Evolutionary conservation across 495 filamentous ascomycete genomes (phyloP).

Genomic region (Neurospora sp.): DNA sequence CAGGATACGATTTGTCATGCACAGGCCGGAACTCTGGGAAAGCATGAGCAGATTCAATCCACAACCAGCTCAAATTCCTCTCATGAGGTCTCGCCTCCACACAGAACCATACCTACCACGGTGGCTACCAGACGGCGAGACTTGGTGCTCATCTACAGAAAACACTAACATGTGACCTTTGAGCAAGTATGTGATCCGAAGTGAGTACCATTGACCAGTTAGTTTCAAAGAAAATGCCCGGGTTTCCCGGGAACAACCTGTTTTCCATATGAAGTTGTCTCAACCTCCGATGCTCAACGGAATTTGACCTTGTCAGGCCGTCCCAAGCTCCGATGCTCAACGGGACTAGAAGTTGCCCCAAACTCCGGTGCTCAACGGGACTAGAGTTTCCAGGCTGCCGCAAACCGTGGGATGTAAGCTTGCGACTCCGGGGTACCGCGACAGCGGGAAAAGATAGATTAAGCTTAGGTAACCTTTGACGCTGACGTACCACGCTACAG

Average conservation of each 20-base stretch:
- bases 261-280: not conserved
- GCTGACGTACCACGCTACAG: not conserved
- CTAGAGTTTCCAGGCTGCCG: not conserved
- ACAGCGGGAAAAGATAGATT: not conserved
- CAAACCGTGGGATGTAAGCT: not conserved
- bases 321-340: not conserved
- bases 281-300: not conserved
- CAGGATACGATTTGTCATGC: not conserved
- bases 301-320: not conserved
- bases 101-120: not conserved
- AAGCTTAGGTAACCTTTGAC: not conserved
- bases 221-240: not conserved
- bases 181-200: not conserved
- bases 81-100: not conserved
- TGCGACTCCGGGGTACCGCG: not conserved
- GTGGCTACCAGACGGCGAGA: not conserved
- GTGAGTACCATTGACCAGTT: not conserved
- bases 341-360: not conserved
- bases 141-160: not conserved
- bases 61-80: not conserved
- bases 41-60: not conserved
- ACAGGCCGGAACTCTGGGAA: not conserved
- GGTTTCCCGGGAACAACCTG: not conserved
- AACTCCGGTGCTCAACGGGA: not conserved
- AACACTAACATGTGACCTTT: not conserved